Conservation (phyloP, 345 rosid genomes). For the Dovyalis caffra region DNA sequence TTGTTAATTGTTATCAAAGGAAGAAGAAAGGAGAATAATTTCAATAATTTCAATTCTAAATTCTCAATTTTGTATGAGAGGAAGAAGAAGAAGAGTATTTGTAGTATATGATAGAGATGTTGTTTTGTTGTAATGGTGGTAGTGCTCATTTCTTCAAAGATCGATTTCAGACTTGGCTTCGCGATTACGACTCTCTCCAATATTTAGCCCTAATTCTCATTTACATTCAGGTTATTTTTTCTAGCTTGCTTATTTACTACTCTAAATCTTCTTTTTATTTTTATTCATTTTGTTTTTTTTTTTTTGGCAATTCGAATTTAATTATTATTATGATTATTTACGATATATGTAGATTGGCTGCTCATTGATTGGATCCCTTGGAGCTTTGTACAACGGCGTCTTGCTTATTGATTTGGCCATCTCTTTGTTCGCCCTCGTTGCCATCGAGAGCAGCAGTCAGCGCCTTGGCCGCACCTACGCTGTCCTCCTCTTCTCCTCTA, state of each 20-base stretch:
- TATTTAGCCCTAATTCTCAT: conserved; percentile 65
- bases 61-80: background rate
- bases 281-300: no score
- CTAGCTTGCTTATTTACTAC: no score
- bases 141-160: conserved; percentile 31
- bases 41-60: no score
- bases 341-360: conserved; percentile 55
- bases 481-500: conserved; percentile 57
- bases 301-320: background rate
- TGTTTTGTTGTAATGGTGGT: background rate
- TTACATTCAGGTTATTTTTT: conserved; percentile 59
- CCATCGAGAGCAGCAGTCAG: conserved; percentile 85
- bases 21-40: background rate
- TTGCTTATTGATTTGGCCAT: conserved; percentile 64
- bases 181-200: conserved; percentile 73
- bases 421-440: conserved; percentile 81
- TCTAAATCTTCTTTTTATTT: no score
- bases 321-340: no score
- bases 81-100: background rate
- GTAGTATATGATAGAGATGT: background rate
- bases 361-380: conserved; percentile 80
- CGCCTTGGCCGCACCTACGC: conserved; percentile 79
- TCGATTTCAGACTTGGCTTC: conserved; percentile 53
- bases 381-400: conserved; percentile 87
- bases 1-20: background rate